Base-by-base conservation (phyloP, 2,329 filamentous ascomycete genomes). In the Epichloe festucae region DNA sequence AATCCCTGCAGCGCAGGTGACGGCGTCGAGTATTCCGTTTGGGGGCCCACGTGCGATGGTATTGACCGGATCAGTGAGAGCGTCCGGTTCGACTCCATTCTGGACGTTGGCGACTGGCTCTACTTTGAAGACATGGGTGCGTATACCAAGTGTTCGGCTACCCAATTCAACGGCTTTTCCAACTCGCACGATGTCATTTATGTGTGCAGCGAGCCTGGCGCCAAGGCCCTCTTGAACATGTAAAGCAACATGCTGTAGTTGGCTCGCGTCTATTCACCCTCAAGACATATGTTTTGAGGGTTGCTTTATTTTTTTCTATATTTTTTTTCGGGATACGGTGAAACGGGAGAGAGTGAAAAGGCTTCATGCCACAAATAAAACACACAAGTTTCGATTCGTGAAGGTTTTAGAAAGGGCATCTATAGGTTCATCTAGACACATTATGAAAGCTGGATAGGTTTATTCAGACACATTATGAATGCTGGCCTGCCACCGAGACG, bases 121-220 rank as follows among this genome's bases (percentile, higher is more conserved):
- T 98, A 95, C 73, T 98, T 98, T 70, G 89, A 96, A 72, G 82
- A 95, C 55, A 98, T 98, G 93, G 93, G 93, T 51, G 91, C 93
- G 23, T 98, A 98, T 70, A 97, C 93, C 60, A 95, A 90, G 77
- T 97, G 91, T 76, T 96, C 89, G 54, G 91, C 93, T 56, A 98
- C 93, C 52, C 84, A 86, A 64, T 98, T 98, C 83, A 98, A 98
- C 61, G 93, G 93, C 57, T 98, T 97, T 71, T 87, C 84, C 51
- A 88, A 97, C 70, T 78, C 82, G 60, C 93, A 98, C 68, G 87
- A 95, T 62, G 85, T 94, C 56, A 83, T 97, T 58, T 97, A 97
- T 65, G 85, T 97, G 60, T 95, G 85, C 67, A 96, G 89, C 69
- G 93, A 98, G 79, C 79, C 86, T 19, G 91, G 88, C 46, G 93